Conservation (phyloP, 352 stramenopile species). For the Phytopythium kandeliae region DNA sequence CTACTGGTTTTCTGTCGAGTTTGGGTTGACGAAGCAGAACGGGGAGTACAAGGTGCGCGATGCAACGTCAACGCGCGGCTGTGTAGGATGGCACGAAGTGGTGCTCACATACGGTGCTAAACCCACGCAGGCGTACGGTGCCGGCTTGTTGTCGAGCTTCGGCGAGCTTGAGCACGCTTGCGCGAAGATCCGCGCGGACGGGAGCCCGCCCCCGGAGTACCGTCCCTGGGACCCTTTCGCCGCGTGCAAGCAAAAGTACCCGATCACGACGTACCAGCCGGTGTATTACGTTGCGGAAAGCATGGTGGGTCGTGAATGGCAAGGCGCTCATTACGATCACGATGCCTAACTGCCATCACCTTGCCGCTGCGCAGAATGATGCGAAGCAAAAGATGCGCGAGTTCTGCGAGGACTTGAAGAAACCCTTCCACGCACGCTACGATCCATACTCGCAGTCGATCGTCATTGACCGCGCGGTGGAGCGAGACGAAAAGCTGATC, state of each 20-base stretch:
- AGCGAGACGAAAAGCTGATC: conserved; percentile 51
- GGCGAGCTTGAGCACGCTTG: conserved; percentile 97
- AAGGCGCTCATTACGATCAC: background rate
- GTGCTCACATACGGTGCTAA: background rate
- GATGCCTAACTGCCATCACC: background rate
- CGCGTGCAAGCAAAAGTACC: conserved; percentile 93
- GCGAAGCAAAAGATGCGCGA: conserved; percentile 93
- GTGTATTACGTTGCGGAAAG: conserved; percentile 96
- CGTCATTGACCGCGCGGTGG: conserved; percentile 65
- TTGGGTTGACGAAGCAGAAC: conserved; percentile 92
- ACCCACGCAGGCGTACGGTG: conserved; percentile 86
- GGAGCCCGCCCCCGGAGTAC: conserved; percentile 78
- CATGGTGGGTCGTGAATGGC: conserved; percentile 37
- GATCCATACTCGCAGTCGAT: conserved; percentile 91
- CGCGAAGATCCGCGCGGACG: conserved; percentile 45
- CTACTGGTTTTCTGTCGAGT: conserved; percentile 99
- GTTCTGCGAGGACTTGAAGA: conserved; percentile 93
- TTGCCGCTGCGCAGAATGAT: conserved; percentile 45
- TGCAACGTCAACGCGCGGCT: background rate
- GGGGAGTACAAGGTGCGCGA: conserved; percentile 86
- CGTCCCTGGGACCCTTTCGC: conserved; percentile 93
- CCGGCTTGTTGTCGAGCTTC: conserved; percentile 95
- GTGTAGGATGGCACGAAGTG: too few relatives aligned
- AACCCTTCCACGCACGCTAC: conserved; percentile 95
- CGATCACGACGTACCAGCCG: conserved; percentile 97